These are phyloP conservation scores for Amauroascus niger DNA, from an alignment of 2,329 filamentous ascomycete genomes.

Conservation along the genomic window DNA sequence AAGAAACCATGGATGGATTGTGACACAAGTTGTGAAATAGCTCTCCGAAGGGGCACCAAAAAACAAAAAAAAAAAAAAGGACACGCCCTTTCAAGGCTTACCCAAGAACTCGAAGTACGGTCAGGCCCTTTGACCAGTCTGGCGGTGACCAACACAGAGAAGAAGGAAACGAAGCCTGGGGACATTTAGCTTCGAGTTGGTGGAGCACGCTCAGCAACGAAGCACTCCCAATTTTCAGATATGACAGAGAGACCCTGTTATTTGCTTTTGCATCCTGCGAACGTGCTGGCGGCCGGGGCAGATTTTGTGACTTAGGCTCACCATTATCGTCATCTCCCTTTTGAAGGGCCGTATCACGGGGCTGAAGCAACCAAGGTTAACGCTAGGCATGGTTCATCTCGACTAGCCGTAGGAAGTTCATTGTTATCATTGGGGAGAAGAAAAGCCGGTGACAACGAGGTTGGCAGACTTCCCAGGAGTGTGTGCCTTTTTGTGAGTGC, in stretches of 20 bases:
- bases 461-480: background rate
- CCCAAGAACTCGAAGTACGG: background rate
- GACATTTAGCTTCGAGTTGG: constrained; percentile 6
- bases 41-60: background rate
- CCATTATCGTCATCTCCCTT: background rate
- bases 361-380: background rate
- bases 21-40: background rate
- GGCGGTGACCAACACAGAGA: constrained; percentile 7
- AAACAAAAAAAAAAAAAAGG: too few relatives aligned
- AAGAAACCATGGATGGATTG: background rate
- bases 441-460: background rate
- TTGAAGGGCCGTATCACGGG: background rate
- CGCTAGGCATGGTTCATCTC: constrained; percentile 4
- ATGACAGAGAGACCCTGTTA: background rate
- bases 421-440: background rate
- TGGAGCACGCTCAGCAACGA: constrained; percentile 1
- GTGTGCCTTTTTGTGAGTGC: too few relatives aligned
- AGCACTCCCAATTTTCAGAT: background rate
- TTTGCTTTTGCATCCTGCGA: constrained; percentile 10
- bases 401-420: background rate
- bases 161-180: background rate
- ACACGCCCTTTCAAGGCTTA: background rate
- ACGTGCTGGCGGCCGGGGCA: background rate
- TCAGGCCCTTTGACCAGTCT: constrained; percentile 1
- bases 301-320: constrained; percentile 1